Percentiles rank a stretch among this genome's conserved stretches.
Evolutionary conservation across 2,329 filamentous ascomycete species (phyloP).

Genomic region (Exophiala sp.): DNA sequence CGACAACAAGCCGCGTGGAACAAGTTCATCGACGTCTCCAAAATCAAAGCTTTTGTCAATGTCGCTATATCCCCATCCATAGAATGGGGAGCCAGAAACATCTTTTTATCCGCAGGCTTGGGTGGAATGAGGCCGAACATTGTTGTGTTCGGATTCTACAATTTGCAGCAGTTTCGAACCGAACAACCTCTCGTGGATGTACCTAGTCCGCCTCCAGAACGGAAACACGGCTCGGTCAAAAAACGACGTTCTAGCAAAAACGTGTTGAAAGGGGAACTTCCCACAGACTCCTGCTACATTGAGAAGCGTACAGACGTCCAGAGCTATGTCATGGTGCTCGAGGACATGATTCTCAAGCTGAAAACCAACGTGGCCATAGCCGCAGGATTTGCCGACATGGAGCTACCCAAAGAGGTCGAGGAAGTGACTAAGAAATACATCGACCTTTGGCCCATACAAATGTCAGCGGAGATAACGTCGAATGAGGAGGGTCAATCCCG

Average conservation of each 20-base stretch:
- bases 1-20: conserved; percentile 79
- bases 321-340: conserved; percentile 77
- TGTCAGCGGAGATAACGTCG: conserved; percentile 77
- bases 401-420: conserved; percentile 62
- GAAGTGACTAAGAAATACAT: conserved; percentile 70
- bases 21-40: conserved; percentile 80
- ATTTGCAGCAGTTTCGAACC: conserved; percentile 69
- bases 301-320: conserved; percentile 67
- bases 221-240: conserved; percentile 15
- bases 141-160: conserved; percentile 75
- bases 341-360: conserved; percentile 73
- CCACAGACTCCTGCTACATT: conserved; percentile 66
- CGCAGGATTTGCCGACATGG: conserved; percentile 73
- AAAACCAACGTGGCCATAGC: conserved; percentile 82
- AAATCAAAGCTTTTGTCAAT: conserved; percentile 86
- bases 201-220: conserved; percentile 44
- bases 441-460: conserved; percentile 89
- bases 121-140: conserved; percentile 90
- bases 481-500: conserved; percentile 50
- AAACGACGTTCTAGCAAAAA: conserved; percentile 21
- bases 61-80: conserved; percentile 77
- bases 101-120: conserved; percentile 75
- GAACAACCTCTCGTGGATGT: conserved; percentile 58
- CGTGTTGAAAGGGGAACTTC: conserved; percentile 55
- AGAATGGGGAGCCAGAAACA: conserved; percentile 80